Conservation (phyloP, 2,329 filamentous ascomycete genomes). For the Calonectria multiphialidica region DNA sequence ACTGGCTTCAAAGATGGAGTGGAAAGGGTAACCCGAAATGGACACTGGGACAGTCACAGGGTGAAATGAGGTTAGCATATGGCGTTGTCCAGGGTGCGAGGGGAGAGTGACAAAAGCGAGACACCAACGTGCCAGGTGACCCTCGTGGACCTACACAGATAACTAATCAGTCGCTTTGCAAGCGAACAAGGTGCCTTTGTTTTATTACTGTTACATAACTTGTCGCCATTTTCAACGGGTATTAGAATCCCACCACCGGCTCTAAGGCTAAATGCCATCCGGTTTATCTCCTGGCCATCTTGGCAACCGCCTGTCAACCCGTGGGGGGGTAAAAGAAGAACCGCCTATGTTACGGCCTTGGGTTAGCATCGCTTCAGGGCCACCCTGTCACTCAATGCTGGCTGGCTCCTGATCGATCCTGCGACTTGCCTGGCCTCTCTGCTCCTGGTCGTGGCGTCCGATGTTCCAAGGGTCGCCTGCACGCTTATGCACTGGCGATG, state of each 20-base stretch:
- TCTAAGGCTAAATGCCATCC: not conserved
- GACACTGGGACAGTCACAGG: not conserved
- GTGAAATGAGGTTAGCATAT: not conserved
- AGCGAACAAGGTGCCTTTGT: not conserved
- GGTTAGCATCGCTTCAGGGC: not conserved
- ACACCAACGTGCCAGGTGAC: not conserved
- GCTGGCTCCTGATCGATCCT: not conserved
- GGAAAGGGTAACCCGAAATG: not conserved
- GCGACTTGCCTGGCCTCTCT: not conserved
- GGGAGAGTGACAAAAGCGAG: not conserved
- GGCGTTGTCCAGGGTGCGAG: not conserved
- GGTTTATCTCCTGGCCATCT: not conserved
- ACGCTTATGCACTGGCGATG: slow-evolving; percentile 9
- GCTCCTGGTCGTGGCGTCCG: not conserved
- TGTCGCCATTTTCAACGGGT: not conserved
- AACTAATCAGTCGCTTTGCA: not conserved
- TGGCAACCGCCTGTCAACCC: not conserved
- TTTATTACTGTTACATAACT: not conserved
- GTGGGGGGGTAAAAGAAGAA: not conserved
- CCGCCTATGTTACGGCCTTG: not conserved
- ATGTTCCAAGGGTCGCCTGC: slow-evolving; percentile 1
- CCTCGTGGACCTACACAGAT: not conserved
- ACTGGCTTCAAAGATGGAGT: not conserved
- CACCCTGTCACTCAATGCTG: not conserved
- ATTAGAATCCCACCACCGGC: not conserved